Evolutionary conservation across 202 grass and related monocot genomes (phyloP).

Genomic region (Sporobolus alterniflorus): DNA sequence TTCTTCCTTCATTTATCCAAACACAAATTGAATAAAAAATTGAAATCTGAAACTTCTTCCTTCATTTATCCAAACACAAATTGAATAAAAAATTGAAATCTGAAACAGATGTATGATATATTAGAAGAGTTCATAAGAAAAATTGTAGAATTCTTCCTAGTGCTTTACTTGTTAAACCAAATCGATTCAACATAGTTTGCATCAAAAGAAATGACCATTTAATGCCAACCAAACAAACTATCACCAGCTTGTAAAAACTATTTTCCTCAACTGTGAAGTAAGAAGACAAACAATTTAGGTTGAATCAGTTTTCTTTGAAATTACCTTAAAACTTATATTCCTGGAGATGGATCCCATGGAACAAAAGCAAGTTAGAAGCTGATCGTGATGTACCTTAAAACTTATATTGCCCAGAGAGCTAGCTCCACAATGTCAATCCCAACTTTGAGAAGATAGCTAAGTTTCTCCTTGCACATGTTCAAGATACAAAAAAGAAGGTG

Average conservation of each 20-base stretch:
- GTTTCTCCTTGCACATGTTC: constrained; percentile 95
- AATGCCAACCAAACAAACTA: not conserved
- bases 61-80: constrained; percentile 2
- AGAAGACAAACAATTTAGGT: not conserved
- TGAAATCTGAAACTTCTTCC: not conserved
- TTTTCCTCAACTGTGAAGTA: not conserved
- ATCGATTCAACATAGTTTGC: not conserved
- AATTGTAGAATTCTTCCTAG: not conserved
- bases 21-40: not conserved
- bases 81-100: not conserved
- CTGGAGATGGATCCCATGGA: not conserved
- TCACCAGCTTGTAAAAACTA: not conserved
- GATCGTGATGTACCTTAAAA: constrained; percentile 62
- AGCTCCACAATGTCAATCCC: constrained; percentile 98
- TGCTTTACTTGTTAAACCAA: not conserved
- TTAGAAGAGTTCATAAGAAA: not conserved
- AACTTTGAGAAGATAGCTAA: constrained; percentile 85
- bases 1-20: not conserved
- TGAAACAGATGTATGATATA: not conserved
- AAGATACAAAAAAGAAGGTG: constrained; percentile 89
- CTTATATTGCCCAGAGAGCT: constrained; percentile 98
- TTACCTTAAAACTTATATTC: not conserved
- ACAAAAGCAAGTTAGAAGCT: constrained; percentile 17
- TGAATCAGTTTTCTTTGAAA: not conserved
- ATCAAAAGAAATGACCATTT: not conserved